Conservation (phyloP, 163 green algal species). For the Coccomyxa subellipsoidea region DNA sequence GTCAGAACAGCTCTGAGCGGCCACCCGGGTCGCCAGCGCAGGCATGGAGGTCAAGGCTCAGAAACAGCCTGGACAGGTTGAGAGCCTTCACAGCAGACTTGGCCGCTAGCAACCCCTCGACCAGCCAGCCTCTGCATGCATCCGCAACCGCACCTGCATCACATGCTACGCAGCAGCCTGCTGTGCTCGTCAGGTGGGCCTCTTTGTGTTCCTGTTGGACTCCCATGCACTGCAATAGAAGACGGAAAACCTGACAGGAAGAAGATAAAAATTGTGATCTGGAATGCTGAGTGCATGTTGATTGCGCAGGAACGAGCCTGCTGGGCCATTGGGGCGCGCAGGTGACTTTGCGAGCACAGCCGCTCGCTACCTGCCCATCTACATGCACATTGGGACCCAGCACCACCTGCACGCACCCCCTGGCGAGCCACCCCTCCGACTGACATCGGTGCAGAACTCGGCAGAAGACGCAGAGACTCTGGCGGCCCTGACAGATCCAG, state of each 20-base stretch:
- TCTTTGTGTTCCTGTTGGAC: too few relatives aligned
- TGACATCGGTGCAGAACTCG: not conserved
- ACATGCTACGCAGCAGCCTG: not conserved
- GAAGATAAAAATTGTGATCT: too few relatives aligned
- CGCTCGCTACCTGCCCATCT: conserved; percentile 5
- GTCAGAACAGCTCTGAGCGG: not conserved
- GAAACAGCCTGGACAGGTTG: not conserved
- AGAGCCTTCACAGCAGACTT: not conserved
- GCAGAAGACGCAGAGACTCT: not conserved
- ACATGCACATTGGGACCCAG: conserved; percentile 11
- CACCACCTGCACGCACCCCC: conserved; percentile 3
- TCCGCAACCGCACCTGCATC: not conserved
- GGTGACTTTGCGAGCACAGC: not conserved
- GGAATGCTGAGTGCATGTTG: too few relatives aligned
- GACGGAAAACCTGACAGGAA: too few relatives aligned
- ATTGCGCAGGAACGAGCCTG: not conserved
- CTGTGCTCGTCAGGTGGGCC: not conserved
- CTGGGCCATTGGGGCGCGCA: not conserved
- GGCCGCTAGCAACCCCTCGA: not conserved
- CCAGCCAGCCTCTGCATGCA: not conserved
- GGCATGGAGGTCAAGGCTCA: not conserved
- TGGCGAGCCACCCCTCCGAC: not conserved
- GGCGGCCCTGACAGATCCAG: not conserved
- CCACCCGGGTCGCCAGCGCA: not conserved
- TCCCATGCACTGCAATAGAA: too few relatives aligned